A percentile compares a stretch with the other conserved stretches of the same genome.
Evolutionary conservation across 257 asterid species (phyloP).

Genomic region (Petunia secreta): DNA sequence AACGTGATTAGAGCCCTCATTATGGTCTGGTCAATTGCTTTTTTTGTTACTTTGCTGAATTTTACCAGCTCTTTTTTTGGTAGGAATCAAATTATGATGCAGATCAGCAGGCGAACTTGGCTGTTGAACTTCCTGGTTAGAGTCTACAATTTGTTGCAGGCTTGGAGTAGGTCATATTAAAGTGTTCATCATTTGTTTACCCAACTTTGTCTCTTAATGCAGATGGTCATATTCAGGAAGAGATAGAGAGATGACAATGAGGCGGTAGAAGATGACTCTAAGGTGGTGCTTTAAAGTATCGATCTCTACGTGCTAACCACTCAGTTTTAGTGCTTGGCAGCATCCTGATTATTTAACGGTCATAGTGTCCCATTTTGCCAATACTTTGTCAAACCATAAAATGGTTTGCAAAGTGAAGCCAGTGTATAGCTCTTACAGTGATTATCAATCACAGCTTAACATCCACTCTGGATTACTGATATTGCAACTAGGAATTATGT

Average conservation of each 20-base stretch:
- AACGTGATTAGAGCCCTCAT: neutral
- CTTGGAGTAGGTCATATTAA: neutral
- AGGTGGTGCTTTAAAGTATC: neutral
- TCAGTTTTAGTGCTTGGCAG: neutral
- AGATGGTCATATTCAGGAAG: conserved; percentile 84
- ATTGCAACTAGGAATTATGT: neutral
- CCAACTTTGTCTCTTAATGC: conserved; percentile 31
- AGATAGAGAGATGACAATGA: conserved; percentile 46
- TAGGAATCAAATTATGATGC: conserved; percentile 92
- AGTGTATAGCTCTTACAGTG: neutral
- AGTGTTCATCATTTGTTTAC: neutral
- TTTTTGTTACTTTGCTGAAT: neutral
- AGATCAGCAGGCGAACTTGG: conserved; percentile 91
- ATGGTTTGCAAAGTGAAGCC: neutral
- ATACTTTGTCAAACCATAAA: neutral
- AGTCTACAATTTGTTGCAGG: neutral
- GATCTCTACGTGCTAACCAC: neutral
- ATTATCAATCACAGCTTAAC: no score
- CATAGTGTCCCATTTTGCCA: neutral
- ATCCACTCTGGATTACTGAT: neutral
- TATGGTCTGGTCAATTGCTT: neutral
- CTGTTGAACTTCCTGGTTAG: conserved; percentile 79
- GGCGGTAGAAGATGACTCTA: neutral
- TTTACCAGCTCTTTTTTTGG: neutral
- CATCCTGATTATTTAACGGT: neutral